These are phyloP conservation scores for Nissolia schottii DNA, from an alignment of 306 rosid genomes.

Conservation along the genomic window DNA sequence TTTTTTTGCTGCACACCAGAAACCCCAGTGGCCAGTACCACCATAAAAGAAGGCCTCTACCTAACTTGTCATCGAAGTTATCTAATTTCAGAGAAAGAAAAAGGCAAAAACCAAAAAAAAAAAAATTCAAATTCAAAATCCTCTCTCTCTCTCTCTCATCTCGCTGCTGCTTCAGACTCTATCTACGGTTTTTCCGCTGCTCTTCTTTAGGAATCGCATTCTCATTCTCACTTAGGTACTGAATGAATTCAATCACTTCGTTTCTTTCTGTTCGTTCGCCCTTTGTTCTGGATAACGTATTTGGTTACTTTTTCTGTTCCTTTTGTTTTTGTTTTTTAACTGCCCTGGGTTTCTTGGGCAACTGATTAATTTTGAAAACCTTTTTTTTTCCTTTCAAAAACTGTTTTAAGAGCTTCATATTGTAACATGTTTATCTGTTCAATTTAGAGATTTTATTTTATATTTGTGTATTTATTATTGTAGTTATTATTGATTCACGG, in stretches of 20 bases:
- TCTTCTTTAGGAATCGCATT: not conserved
- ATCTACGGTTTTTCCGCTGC: slow-evolving; percentile 29
- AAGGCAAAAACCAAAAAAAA: not conserved
- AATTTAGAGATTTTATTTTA: not conserved
- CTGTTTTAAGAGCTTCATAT: not conserved
- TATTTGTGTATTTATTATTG: not conserved
- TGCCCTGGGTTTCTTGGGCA: too few species aligned
- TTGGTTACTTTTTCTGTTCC: not conserved
- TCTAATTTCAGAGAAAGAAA: not conserved
- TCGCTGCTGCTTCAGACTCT: not conserved
- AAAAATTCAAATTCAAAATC: not conserved
- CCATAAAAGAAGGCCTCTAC: slow-evolving; percentile 5
- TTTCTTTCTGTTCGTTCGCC: not conserved
- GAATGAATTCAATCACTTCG: not conserved
- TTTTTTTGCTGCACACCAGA: slow-evolving; percentile 17
- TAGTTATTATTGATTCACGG: not conserved
- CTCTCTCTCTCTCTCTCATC: not conserved
- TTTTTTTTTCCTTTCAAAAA: not conserved
- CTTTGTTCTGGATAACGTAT: not conserved
- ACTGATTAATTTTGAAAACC: too few species aligned
- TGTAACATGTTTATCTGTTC: not conserved
- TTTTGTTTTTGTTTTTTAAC: slow-evolving; percentile 14
- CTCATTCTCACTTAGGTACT: slow-evolving; percentile 24
- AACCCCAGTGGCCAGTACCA: not conserved
- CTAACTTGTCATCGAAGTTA: not conserved